Evolutionary conservation across 83 land plant species (phyloP), one percentile per base, ranked within the genome.

Genomic region (Picea abies): DNA sequence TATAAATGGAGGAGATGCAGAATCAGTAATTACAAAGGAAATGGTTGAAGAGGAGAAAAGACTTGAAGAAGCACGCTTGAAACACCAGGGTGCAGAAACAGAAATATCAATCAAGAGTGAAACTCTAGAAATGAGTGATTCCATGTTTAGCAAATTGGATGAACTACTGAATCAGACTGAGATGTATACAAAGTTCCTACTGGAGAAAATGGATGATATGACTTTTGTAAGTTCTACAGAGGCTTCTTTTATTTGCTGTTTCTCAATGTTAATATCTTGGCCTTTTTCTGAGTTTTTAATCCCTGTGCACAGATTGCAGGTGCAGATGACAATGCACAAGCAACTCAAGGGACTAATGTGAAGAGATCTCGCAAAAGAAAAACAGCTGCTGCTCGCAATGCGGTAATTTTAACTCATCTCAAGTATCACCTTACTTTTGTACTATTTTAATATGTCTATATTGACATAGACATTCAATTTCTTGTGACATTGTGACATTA

Each of bases 191-290:
- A 85, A 93, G 69, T 95, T 90, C 69, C 83, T 95, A 70, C 86
- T 91, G n/a, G 97, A 95, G 68, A 88, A 93, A 75, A 95, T 95
- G 97, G 95, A 91, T 37, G 91, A 86, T 79, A 93, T 29, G 29
- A 90, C 68, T 44, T 23, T 60, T 80, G 93, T 92, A 82, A 81
- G 62, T 41, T 73, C 26, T 73, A 20, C 41, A 0, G 20, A 22
- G 58, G 14, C 14, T 73, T 2, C 22, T 73, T n/a, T 19, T n/a
- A 6, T 44, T 10, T 73, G 15, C 9, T 73, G 15, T 44, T 73
- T 72, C 26, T 73, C 3, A 7, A 70, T 73, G 14, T 71, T 9
- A 39, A 10, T 14, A 44, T 44, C 20, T 8, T 73, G 23, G 3
- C 25, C 49, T 2, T 26, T 44, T 73, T 1, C 1, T 44, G 25